Conservation (phyloP, 2,329 filamentous ascomycete species). For the Neopestalotiopsis sp. region DNA sequence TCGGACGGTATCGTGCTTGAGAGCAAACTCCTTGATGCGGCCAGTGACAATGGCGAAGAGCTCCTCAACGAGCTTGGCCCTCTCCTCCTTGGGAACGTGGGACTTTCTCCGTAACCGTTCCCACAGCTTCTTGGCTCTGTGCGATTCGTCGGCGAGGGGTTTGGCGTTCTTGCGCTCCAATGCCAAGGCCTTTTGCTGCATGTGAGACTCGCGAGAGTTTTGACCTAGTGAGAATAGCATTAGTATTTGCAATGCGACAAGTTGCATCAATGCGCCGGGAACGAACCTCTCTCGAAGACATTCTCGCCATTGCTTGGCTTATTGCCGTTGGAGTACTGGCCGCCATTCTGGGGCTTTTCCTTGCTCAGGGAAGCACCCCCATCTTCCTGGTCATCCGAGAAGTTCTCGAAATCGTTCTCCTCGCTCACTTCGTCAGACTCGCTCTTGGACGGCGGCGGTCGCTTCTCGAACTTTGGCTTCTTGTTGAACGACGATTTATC, state of each 20-base stretch:
- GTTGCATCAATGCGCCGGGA: background rate
- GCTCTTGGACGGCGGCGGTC: constrained; percentile 41
- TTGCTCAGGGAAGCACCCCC: constrained; percentile 55
- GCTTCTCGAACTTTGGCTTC: constrained; percentile 40
- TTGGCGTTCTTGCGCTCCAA: constrained; percentile 91
- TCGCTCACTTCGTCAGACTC: constrained; percentile 43
- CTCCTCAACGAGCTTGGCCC: constrained; percentile 85
- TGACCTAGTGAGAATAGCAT: constrained; percentile 45
- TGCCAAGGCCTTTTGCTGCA: constrained; percentile 87
- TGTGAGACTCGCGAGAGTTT: constrained; percentile 84
- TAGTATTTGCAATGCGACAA: background rate
- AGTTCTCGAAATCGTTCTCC: constrained; percentile 43
- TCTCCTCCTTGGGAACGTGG: constrained; percentile 87
- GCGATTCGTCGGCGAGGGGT: constrained; percentile 87
- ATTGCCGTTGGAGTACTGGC: constrained; percentile 29
- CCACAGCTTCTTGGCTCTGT: constrained; percentile 95
- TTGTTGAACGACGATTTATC: constrained; percentile 35
- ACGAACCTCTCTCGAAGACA: constrained; percentile 47
- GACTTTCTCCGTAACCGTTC: constrained; percentile 92
- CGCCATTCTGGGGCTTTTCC: constrained; percentile 41
- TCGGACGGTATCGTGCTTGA: constrained; percentile 98
- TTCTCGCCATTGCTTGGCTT: constrained; percentile 38
- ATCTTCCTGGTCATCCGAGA: constrained; percentile 58
- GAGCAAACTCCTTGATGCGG: constrained; percentile 90
- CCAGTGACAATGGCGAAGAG: constrained; percentile 91